Base-by-base conservation (phyloP, 495 filamentous ascomycete genomes). In the Trichoderma asperelloides region DNA sequence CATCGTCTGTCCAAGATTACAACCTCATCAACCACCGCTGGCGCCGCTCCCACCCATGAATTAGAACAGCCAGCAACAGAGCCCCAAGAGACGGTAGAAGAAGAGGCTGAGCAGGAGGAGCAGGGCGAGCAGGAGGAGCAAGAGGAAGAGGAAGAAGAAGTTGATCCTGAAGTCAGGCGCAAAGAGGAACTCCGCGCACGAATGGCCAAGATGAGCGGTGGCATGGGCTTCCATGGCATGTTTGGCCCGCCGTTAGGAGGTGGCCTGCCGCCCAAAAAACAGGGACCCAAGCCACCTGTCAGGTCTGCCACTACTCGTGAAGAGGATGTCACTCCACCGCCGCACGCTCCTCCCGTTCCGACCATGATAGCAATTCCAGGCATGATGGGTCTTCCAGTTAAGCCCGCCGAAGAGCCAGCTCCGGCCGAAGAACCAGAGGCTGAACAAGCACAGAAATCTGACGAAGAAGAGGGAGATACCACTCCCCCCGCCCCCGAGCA, bases 131-230 rank as follows among this genome's bases (percentile, higher is more conserved):
- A 82, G 27, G 83, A 84, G 33, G 86, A 86, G 15, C 88, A 89
- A 23, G 89, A 89, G n/a, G 90, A 90, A 37, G 89, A 92, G 55
- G 91, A 95, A 64, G 91, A 95, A 55, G 94, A 97, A n/a, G 79
- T 96, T 62, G 95, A 98, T 68, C 92, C 92, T 0, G 95, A 98
- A 74, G 80, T 92, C 43, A 89, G 86, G 68, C 89, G 94, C 68
- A 89, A 89, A 75, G 87, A 96, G 79, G 95, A 96, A 71, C 80
- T 98, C 65, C 87, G 96, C 51, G 92, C 93, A 64, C 87, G 95
- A 69, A 98, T 98, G 91, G 94, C 93, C 28, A 97, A 96, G 78
- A 96, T 98, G 91, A 95, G 92, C 69, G 95, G 96, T 68, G 95
- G 95, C 18, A 97, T 97, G 92, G 93, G 93, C 18, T 93, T 97